Conservation (phyloP, 208 protist species). For the Trypanosoma scelopori region DNA sequence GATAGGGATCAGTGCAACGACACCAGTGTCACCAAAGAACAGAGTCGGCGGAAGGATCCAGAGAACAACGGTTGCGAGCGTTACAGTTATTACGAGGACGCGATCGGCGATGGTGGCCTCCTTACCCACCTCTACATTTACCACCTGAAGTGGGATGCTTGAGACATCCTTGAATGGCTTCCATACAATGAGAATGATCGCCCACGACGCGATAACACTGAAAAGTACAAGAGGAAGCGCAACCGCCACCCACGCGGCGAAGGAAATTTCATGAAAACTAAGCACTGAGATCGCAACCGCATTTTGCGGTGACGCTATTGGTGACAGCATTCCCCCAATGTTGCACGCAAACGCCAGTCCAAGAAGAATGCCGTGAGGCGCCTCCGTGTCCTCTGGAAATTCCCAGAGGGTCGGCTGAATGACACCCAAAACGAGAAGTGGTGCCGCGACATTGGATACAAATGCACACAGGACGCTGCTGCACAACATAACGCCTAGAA, state of each 20-base stretch:
- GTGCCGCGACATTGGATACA: slow-evolving; percentile 92
- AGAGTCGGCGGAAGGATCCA: slow-evolving; percentile 82
- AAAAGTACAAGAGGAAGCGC: slow-evolving; percentile 80
- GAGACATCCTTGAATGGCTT: slow-evolving; percentile 83
- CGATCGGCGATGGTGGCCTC: slow-evolving; percentile 52
- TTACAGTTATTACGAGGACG: slow-evolving; percentile 69
- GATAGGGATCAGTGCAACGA: slow-evolving; percentile 91
- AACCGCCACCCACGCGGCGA: slow-evolving; percentile 81
- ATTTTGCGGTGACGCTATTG: slow-evolving; percentile 94
- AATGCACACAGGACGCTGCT: slow-evolving; percentile 85
- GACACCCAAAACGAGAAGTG: slow-evolving; percentile 86
- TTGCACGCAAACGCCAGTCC: slow-evolving; percentile 94
- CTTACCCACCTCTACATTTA: slow-evolving; percentile 53
- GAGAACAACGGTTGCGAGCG: slow-evolving; percentile 73
- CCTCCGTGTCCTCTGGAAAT: slow-evolving; percentile 79
- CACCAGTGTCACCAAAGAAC: slow-evolving; percentile 91
- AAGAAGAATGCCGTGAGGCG: slow-evolving; percentile 85
- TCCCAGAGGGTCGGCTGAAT: slow-evolving; percentile 87
- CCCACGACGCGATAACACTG: slow-evolving; percentile 67
- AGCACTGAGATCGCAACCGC: slow-evolving; percentile 87
- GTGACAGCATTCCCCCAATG: slow-evolving; percentile 94
- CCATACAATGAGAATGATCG: slow-evolving; percentile 80
- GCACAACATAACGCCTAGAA: slow-evolving; percentile 88
- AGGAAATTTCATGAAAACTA: slow-evolving; percentile 77
- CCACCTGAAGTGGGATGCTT: slow-evolving; percentile 86